These are phyloP conservation scores for Cutaneotrichosporon cutaneum DNA, from an alignment of 1,284 basidiomycete genomes.

Conservation along the genomic window DNA sequence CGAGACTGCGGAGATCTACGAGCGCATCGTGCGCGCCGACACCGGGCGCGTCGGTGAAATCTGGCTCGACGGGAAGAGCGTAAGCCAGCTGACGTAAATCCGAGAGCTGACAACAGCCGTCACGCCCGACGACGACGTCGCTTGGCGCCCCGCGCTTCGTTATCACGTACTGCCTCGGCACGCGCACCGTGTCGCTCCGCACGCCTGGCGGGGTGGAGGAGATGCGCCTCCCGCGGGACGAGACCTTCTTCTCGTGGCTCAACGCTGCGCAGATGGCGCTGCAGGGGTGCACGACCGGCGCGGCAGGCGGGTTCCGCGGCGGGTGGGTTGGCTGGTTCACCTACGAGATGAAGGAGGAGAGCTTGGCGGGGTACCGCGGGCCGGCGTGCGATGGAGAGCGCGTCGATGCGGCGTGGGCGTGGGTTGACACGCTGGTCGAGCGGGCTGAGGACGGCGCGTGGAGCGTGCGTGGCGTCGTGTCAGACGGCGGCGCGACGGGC, in stretches of 20 bases:
- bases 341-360: constrained; percentile 60
- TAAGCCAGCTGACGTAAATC: constrained; percentile 21
- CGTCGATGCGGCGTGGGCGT: constrained; percentile 51
- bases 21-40: constrained; percentile 43
- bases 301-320: constrained; percentile 46
- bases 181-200: constrained; percentile 32
- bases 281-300: neutral
- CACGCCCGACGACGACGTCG: constrained; percentile 46
- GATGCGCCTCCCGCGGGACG: constrained; percentile 23
- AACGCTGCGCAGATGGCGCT: constrained; percentile 34
- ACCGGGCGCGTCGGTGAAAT: constrained; percentile 50
- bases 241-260: constrained; percentile 51
- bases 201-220: constrained; percentile 25
- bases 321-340: constrained; percentile 59
- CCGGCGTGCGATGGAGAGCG: constrained; percentile 9
- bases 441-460: constrained; percentile 51
- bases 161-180: constrained; percentile 46
- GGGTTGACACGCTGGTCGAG: constrained; percentile 53
- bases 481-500: constrained; percentile 10
- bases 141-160: constrained; percentile 44
- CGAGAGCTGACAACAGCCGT: constrained; percentile 30
- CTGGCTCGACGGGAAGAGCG: constrained; percentile 57
- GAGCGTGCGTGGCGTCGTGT: constrained; percentile 52
- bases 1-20: constrained; percentile 51
- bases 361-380: constrained; percentile 46